These are phyloP conservation scores for Vigna trinervia DNA, from an alignment of 306 rosid genomes.

Conservation along the genomic window DNA sequence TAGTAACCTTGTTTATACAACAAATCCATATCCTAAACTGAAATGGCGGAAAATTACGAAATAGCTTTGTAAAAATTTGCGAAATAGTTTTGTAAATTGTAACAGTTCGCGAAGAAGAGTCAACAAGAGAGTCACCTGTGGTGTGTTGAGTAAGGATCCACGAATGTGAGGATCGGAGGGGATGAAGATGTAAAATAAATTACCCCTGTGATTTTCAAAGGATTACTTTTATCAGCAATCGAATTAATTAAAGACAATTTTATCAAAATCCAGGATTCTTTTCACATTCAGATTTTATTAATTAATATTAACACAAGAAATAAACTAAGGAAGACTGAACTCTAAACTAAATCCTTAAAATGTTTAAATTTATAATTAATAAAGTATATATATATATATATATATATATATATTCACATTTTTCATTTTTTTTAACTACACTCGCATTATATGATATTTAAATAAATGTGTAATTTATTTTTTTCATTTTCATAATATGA, in stretches of 20 bases:
- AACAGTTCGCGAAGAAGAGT: background rate
- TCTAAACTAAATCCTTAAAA: background rate
- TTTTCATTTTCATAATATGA: too few species aligned
- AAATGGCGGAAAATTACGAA: background rate
- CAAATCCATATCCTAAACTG: background rate
- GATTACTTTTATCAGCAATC: too few species aligned
- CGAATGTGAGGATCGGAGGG: background rate
- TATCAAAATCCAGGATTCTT: background rate
- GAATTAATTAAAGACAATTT: too few species aligned
- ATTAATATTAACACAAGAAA: too few species aligned
- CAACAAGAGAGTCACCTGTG: background rate
- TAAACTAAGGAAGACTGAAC: background rate
- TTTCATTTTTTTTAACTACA: too few species aligned
- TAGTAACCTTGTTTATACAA: too few species aligned
- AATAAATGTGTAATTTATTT: too few species aligned
- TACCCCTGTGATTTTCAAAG: background rate
- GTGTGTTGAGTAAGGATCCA: background rate
- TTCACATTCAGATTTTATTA: background rate
- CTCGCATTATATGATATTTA: too few species aligned
- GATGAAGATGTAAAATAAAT: background rate
- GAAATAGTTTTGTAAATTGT: background rate
- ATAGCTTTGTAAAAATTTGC: background rate
- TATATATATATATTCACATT: too few species aligned
- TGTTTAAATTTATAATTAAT: too few species aligned
- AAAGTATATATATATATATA: too few species aligned